A percentile compares a stretch with the other conserved stretches of the same genome.
These are phyloP conservation scores for Trichoderma erinaceum DNA, from an alignment of 495 filamentous ascomycete species.

Conservation along the genomic window DNA sequence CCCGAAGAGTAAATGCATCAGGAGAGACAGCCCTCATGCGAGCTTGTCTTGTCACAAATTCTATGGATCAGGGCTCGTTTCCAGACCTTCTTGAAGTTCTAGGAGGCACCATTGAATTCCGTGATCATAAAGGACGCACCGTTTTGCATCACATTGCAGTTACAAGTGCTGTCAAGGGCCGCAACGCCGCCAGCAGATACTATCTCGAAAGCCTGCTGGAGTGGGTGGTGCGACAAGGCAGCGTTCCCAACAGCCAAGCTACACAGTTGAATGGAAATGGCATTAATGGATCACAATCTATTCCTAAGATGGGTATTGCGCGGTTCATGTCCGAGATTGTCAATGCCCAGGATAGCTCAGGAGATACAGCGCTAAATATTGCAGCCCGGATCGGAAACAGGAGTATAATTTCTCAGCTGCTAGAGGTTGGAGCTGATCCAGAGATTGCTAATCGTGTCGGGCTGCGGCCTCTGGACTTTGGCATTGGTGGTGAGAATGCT, in stretches of 20 bases:
- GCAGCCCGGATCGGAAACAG: constrained; percentile 85
- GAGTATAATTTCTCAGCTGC: constrained; percentile 83
- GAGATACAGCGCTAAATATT: constrained; percentile 91
- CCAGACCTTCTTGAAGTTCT: constrained; percentile 83
- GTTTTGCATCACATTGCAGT: constrained; percentile 94
- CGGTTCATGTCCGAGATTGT: constrained; percentile 95
- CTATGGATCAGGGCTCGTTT: constrained; percentile 71
- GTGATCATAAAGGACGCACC: constrained; percentile 81
- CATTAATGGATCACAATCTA: constrained; percentile 25
- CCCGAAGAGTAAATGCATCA: constrained; percentile 74
- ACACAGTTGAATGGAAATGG: constrained; percentile 26
- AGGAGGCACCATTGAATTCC: constrained; percentile 82
- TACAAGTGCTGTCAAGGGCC: constrained; percentile 85
- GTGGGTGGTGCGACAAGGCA: constrained; percentile 83
- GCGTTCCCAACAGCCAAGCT: constrained; percentile 54
- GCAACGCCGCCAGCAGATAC: constrained; percentile 76
- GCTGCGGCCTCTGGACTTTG: constrained; percentile 82
- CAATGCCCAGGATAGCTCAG: constrained; percentile 83
- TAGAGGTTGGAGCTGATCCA: constrained; percentile 89
- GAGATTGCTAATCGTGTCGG: constrained; percentile 83
- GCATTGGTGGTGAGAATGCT: constrained; percentile 59
- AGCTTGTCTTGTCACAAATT: constrained; percentile 82
- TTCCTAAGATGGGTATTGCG: constrained; percentile 69
- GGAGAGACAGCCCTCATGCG: constrained; percentile 92
- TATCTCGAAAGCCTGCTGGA: constrained; percentile 90